Evolutionary conservation across 352 stramenopile species (phyloP), one percentile per base, ranked within the genome.

Genomic region (Globisporangium solare): DNA sequence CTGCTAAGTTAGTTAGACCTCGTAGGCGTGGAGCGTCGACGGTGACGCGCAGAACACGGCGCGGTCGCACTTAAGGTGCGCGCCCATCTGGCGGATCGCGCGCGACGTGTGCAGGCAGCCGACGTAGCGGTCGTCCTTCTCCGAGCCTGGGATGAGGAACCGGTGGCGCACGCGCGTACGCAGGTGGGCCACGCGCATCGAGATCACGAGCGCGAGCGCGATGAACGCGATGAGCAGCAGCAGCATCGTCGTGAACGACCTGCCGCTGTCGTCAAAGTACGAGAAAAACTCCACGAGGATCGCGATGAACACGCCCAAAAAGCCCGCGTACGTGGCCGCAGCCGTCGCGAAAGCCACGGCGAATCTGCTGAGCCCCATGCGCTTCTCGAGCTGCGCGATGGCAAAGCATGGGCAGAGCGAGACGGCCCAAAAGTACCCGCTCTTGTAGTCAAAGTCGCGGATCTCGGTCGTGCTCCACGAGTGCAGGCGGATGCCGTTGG

Each of bases 381-480:
- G 53, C 7, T 24, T 22, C 42, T 59, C 53, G 13, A 59, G 20
- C 31, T 59, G 53, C 27, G 53, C 53, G 45, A 59, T 27, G 17
- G 53, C n/a, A n/a, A 59, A 51, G 53, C 53, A 59, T 6, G 53
- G 53, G 12, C 53, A 59, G 53, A 50, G 45, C 12, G 41, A 43
- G 22, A 59, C 53, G 27, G 42, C n/a, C 53, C 53, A 59, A 24
- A 59, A 59, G 45, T 59, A 59, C 7, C 12, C 53, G 18, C 41
- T 51, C 31, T 39, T 21, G 27, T 46, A 50, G n/a, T 59, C 53
- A 45, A 50, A 50, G 13, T 49, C 43, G n/a, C n/a, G 13, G 12
- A 59, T 24, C n/a, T 59, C 53, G 18, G 37, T 18, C 17, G 12
- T 43, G 32, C 41, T 59, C 53, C 53, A 59, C 4, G 41, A 24